Conservation (phyloP, 1,284 basidiomycete genomes). For the Sanghuangporus baumii region DNA sequence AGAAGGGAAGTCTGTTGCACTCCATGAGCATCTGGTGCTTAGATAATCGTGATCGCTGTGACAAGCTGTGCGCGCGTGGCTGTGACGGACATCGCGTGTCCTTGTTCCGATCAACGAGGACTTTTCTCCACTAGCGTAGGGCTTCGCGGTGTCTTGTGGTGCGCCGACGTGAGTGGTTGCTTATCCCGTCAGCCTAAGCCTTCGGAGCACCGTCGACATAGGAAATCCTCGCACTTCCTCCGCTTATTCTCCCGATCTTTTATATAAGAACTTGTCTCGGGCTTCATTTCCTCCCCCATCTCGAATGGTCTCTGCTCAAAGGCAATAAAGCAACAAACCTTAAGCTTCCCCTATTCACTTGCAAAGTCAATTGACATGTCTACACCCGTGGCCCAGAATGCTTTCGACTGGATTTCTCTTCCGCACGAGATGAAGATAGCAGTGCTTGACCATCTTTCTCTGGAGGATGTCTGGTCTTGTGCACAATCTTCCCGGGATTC, state of each 20-base stretch:
- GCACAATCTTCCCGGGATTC: slow-evolving; percentile 32
- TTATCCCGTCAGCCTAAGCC: neutral
- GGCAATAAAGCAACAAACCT: neutral
- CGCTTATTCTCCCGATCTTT: neutral
- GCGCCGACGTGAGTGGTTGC: neutral
- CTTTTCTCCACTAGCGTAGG: neutral
- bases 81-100: neutral
- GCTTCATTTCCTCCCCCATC: neutral
- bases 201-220: neutral
- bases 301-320: neutral
- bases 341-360: neutral
- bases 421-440: slow-evolving; percentile 62
- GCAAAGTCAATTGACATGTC: neutral
- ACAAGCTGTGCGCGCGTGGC: neutral
- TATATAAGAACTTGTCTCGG: neutral
- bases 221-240: neutral
- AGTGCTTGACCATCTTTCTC: slow-evolving; percentile 46
- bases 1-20: neutral
- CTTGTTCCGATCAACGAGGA: neutral
- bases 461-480: slow-evolving; percentile 31
- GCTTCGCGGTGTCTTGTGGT: neutral
- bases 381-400: neutral
- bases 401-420: slow-evolving; percentile 43
- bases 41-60: neutral
- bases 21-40: neutral